phyloP scores from a whole-genome alignment of 768 basidiomycete species.

The Tylopilus plumbeoviolaceoides region DNA sequence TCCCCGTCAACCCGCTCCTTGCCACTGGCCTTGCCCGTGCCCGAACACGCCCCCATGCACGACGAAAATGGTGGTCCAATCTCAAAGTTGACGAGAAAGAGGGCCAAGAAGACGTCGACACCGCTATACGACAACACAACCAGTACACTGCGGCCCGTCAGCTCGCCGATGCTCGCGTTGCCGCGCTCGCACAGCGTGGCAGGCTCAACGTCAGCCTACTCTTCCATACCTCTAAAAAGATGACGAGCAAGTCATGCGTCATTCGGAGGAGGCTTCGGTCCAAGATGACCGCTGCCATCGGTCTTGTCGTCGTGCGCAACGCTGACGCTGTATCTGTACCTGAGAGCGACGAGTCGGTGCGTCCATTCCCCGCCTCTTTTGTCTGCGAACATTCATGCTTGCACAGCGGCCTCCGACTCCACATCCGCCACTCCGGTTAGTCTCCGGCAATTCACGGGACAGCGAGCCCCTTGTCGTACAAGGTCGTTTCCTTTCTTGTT shows the following conservation, averaged over 20 bases:
- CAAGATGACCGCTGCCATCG: slow-evolving; percentile 19
- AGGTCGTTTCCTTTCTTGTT: slow-evolving; percentile 11
- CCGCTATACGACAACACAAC: background rate
- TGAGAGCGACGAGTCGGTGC: background rate
- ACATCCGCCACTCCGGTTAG: slow-evolving; percentile 6
- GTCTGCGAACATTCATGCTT: background rate
- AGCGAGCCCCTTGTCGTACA: slow-evolving; percentile 4
- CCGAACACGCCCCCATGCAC: background rate
- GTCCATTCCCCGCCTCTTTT: background rate
- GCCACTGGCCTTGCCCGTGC: slow-evolving; percentile 13
- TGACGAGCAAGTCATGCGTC: slow-evolving; percentile 22
- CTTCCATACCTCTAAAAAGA: slow-evolving; percentile 22
- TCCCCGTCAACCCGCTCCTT: slow-evolving; percentile 19
- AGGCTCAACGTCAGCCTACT: slow-evolving; percentile 14
- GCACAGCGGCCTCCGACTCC: background rate
- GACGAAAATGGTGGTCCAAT: background rate
- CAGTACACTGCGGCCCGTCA: background rate
- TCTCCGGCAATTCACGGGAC: background rate
- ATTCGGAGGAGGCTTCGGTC: slow-evolving; percentile 19
- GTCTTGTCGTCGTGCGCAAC: slow-evolving; percentile 15
- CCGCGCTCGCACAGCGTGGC: slow-evolving; percentile 7
- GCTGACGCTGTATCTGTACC: slow-evolving; percentile 4
- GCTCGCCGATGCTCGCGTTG: slow-evolving; percentile 3
- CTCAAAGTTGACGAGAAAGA: background rate
- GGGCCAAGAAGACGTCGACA: background rate